Conservation (phyloP, 306 rosid species). For the Delonix regia region DNA sequence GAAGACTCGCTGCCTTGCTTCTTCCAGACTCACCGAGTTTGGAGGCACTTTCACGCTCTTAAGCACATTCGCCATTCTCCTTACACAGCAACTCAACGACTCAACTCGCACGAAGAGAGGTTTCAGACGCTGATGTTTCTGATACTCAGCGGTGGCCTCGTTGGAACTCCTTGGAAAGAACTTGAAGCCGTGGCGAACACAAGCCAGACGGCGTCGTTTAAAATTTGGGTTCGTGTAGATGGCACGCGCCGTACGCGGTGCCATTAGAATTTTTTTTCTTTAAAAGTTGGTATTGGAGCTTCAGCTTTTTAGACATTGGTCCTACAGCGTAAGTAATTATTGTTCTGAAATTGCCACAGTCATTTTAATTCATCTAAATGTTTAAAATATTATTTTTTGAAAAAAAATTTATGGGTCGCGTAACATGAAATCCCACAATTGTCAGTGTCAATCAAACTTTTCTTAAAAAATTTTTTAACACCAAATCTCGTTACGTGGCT, state of each 20-base stretch:
- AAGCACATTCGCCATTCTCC: constrained; percentile 56
- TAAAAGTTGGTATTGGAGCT: no score
- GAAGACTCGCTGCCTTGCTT: constrained; percentile 79
- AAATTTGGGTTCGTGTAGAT: not conserved
- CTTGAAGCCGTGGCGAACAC: constrained; percentile 26
- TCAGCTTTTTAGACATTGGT: no score
- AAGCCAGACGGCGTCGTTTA: constrained; percentile 33
- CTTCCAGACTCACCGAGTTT: constrained; percentile 75
- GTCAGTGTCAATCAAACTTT: no score
- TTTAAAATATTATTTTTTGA: no score
- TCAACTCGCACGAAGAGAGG: constrained; percentile 8
- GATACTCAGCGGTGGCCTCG: not conserved
- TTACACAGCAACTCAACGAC: not conserved
- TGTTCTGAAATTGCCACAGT: no score
- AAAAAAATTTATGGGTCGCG: no score
- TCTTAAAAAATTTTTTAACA: no score
- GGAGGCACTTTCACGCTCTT: constrained; percentile 80
- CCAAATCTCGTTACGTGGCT: no score
- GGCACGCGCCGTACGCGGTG: not conserved
- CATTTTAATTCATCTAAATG: no score
- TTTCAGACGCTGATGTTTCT: not conserved
- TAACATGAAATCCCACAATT: no score
- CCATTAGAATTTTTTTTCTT: no score
- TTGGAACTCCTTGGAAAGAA: not conserved
- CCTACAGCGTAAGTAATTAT: no score